A percentile compares a stretch with the other conserved stretches of the same genome.
phyloP scores from a whole-genome alignment of 805 yeast species.

The Dipodascus geniculatus region DNA sequence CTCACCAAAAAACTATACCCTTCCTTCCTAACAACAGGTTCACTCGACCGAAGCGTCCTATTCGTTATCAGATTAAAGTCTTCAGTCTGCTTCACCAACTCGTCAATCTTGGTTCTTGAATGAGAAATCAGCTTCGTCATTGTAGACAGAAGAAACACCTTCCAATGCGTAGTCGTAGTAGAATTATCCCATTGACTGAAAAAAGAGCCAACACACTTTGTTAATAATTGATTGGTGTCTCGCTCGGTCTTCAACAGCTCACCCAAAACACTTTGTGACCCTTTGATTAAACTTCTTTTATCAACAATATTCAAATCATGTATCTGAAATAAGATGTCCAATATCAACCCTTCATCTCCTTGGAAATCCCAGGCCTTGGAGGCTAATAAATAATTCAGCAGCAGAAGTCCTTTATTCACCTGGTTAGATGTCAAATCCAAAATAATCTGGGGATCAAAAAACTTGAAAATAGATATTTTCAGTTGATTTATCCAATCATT shows the following conservation, averaged over 20 bases:
- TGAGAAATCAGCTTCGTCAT: background rate
- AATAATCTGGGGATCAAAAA: background rate
- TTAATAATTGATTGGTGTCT: background rate
- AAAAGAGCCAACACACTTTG: background rate
- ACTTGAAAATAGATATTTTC: background rate
- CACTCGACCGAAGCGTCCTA: background rate
- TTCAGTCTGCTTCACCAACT: background rate
- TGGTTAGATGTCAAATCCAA: background rate
- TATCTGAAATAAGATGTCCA: background rate
- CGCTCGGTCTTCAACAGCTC: background rate
- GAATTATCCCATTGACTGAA: background rate
- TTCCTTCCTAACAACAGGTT: background rate
- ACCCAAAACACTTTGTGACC: background rate
- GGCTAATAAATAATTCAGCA: background rate
- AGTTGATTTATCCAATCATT: background rate
- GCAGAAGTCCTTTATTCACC: background rate
- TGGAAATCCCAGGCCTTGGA: background rate
- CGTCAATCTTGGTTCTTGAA: background rate
- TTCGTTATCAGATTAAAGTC: background rate
- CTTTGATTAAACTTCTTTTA: background rate
- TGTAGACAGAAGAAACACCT: background rate
- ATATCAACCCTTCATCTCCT: background rate
- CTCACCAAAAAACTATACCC: background rate
- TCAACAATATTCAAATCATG: background rate
- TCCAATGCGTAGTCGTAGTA: background rate